Evolutionary conservation across 1,284 basidiomycete species (phyloP).

Genomic region (Fomitopsis pinicola): DNA sequence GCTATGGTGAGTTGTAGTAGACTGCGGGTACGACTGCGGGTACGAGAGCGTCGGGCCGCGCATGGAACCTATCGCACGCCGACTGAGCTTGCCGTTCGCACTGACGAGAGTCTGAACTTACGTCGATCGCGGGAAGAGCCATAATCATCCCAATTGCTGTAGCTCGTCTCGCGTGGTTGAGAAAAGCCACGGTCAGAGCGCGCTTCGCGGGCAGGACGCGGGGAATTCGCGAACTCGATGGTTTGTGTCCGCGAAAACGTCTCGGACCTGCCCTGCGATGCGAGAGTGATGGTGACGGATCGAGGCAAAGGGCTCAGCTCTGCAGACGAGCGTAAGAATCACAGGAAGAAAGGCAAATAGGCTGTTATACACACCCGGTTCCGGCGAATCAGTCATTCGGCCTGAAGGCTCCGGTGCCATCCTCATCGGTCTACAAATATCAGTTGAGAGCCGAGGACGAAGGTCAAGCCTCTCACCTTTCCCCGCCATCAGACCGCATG

Average conservation of each 20-base stretch:
- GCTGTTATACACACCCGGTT: background rate
- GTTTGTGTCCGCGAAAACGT: slow-evolving; percentile 42
- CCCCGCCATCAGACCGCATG: background rate
- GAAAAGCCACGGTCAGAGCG: background rate
- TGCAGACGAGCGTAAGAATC: background rate
- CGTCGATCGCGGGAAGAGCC: slow-evolving; percentile 1
- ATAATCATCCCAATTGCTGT: background rate
- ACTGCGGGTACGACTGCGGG: slow-evolving; percentile 15
- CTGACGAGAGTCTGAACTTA: slow-evolving; percentile 6
- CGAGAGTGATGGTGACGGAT: slow-evolving; percentile 2
- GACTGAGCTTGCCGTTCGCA: background rate
- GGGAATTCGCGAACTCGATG: slow-evolving; percentile 48
- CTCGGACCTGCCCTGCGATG: background rate
- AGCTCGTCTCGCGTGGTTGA: background rate
- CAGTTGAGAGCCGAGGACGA: background rate
- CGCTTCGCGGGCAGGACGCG: slow-evolving; percentile 14
- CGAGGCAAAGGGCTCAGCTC: background rate
- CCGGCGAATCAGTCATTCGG: background rate
- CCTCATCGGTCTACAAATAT: background rate
- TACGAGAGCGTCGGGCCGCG: slow-evolving; percentile 16
- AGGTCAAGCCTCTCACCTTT: background rate
- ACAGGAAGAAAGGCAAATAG: background rate
- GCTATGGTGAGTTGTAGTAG: slow-evolving; percentile 6
- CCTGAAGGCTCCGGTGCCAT: background rate
- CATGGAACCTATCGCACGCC: slow-evolving; percentile 16